Percentiles rank a stretch among this genome's conserved stretches.
Evolutionary conservation across 805 yeast species (phyloP).

Genomic region (Teunomyces cretensis): DNA sequence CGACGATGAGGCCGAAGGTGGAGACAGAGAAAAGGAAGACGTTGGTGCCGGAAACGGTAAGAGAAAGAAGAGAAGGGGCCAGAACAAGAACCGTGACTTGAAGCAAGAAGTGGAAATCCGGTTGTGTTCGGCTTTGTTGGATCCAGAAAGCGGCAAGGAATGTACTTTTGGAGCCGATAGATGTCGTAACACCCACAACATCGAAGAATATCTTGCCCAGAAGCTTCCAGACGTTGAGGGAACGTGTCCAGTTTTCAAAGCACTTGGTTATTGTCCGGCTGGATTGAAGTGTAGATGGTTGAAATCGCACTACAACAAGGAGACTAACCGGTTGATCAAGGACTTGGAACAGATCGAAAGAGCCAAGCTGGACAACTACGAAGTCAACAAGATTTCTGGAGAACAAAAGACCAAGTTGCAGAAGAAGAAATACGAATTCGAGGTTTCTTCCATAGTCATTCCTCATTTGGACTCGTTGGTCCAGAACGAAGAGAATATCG

Average conservation of each 20-base stretch:
- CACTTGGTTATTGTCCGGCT: conserved; percentile 86
- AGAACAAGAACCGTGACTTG: conserved; percentile 78
- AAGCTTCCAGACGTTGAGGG: conserved; percentile 78
- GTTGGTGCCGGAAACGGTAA: conserved; percentile 33
- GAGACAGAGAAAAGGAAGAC: conserved; percentile 32
- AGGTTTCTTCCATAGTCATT: conserved; percentile 55
- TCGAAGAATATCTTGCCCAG: conserved; percentile 56
- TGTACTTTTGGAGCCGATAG: conserved; percentile 68
- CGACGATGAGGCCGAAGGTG: conserved; percentile 48
- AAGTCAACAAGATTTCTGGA: conserved; percentile 59
- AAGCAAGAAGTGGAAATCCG: conserved; percentile 66
- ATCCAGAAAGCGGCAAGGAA: conserved; percentile 45
- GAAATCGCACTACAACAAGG: conserved; percentile 60
- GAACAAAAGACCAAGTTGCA: conserved; percentile 50
- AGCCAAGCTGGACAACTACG: conserved; percentile 42
- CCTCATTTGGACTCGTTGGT: conserved; percentile 64
- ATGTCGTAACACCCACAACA: conserved; percentile 79
- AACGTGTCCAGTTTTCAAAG: conserved; percentile 77
- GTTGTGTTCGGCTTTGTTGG: conserved; percentile 63
- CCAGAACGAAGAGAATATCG: conserved; percentile 40
- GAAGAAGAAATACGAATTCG: conserved; percentile 61
- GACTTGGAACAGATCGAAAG: conserved; percentile 42
- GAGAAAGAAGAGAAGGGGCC: conserved; percentile 64
- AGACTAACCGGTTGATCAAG: conserved; percentile 42
- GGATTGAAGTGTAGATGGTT: conserved; percentile 95